Base-by-base conservation (phyloP, 2,329 filamentous ascomycete species). In the Phaeosphaeria sp. region DNA sequence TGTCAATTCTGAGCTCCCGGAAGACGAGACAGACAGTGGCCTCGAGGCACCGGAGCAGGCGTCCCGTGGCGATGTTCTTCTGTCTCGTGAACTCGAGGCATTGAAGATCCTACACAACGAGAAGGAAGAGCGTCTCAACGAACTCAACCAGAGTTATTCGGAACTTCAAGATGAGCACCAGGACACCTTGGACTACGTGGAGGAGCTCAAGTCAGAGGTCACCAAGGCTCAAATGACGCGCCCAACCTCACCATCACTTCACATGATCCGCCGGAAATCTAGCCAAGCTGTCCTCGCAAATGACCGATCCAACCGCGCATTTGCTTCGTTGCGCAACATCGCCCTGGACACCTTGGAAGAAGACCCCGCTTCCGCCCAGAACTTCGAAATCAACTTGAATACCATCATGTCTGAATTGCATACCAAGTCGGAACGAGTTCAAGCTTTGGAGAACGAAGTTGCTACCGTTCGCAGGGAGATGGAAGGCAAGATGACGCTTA, bases 401-500 rank as follows among this genome's bases (percentile, higher is more conserved):
- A 86, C 92, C 1, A 92, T 94, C 56, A 94, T 97, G 89, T 91
- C 95, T 68, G 95, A 99, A 74, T 83, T 99, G 33, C 91, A 97
- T 64, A 84, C 84, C 9, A 88, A 93, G 43, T 93, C 93, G 40
- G 93, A 98, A 75, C 89, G 93, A 25, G 93, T 97, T 52, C 91
- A 96, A 72, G 89, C 93, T 68, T 83, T 99, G 15, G 95, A 99
- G 77, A 88, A 88, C 6, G 94, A 97, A 66, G 86, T 97, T 55
- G 83, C 88, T 24, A 89, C 87, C 3, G 87, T 93, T 21, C 95
- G 92, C 81, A 97, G 93, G 81, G 95, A 99, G 77, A 96, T 98
- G 90, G 95, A 99, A 74, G 89, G 87, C 61, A 99, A 99, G 85
- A 93, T 94, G 83, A 91, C 92, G 27, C 93, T 99, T 73, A 98